phyloP scores from a whole-genome alignment of 2,329 filamentous ascomycete genomes.

The Stemphylium lycopersici region DNA sequence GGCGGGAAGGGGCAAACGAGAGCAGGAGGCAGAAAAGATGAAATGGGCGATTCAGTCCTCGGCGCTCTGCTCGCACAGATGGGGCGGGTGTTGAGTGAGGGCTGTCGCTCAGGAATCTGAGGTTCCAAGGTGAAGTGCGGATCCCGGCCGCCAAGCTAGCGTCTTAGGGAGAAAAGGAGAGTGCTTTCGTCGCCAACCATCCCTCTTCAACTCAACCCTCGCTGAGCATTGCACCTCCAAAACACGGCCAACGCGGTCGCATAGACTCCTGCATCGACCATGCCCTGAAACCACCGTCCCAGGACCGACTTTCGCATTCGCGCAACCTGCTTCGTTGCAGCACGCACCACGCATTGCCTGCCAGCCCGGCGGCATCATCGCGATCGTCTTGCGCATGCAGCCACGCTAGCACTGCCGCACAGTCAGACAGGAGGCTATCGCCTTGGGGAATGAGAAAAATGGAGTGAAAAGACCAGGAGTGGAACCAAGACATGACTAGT shows the following conservation, averaged over 20 bases:
- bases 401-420: conserved; percentile 12
- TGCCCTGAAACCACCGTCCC: neutral
- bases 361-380: conserved; percentile 37
- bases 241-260: conserved; percentile 18
- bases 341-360: conserved; percentile 18
- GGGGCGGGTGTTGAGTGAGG: conserved; percentile 32
- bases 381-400: conserved; percentile 13
- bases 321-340: conserved; percentile 10
- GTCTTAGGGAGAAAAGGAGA: conserved; percentile 22
- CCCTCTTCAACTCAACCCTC: conserved; percentile 14
- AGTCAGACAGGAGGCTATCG: neutral
- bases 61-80: conserved; percentile 26
- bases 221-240: conserved; percentile 12
- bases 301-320: conserved; percentile 1
- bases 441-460: neutral
- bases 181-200: conserved; percentile 24
- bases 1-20: conserved; percentile 6
- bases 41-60: conserved; percentile 17
- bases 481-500: neutral
- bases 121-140: conserved; percentile 26
- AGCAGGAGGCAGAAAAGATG: conserved; percentile 17
- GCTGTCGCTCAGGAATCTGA: conserved; percentile 30
- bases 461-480: neutral
- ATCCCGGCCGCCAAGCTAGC: conserved; percentile 21
- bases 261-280: conserved; percentile 11